Base-by-base conservation (phyloP, 1,284 basidiomycete genomes). In the Schizopora paradoxa region DNA sequence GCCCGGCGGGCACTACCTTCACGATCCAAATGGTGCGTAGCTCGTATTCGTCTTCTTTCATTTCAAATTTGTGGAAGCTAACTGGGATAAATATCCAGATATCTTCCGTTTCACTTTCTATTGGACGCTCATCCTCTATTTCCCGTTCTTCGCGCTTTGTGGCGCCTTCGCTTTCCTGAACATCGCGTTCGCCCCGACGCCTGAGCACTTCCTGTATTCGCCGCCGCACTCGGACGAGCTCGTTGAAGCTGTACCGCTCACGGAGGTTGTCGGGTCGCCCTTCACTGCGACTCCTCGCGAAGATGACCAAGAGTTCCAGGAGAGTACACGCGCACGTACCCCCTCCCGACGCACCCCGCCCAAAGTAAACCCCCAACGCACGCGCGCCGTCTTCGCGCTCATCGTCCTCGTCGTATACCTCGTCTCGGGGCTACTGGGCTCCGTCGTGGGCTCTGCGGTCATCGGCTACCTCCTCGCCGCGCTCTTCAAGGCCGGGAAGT, bases 81-180 rank as follows among this genome's bases (percentile, higher is more conserved):
- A 31, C 4, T 16, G 36, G 31, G 31, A n/a, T 32, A 3, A 27
- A 18, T 41, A 18, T 21, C 10, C 52, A 91, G 89, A 87, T 49
- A 68, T 91, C 45, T 92, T 90, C 68, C 72, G 70, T 22, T 92
- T 89, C 66, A 92, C 87, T 6, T 69, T 92, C 25, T 91, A 84
- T 61, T 93, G 90, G 90, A 86, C 79, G 1, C 63, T 92, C 23
- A 70, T 87, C 43, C 79, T 91, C 56, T 77, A 89, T 61, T 73
- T 74, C 2, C 83, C 83, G 1, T 66, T 82, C 36, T 91, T 86
- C 60, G 58, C 85, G 34, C 45, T 84, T 34, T 82, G 81, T 52
- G 86, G 86, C 0, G 49, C 66, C 2, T 81, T 84, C 54, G 87
- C 87, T 2, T 84, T 84, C 61, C 64, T 81, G 59, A 87, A 88